Conservation (phyloP, 1,284 basidiomycete genomes). For the Pascua sp. region DNA sequence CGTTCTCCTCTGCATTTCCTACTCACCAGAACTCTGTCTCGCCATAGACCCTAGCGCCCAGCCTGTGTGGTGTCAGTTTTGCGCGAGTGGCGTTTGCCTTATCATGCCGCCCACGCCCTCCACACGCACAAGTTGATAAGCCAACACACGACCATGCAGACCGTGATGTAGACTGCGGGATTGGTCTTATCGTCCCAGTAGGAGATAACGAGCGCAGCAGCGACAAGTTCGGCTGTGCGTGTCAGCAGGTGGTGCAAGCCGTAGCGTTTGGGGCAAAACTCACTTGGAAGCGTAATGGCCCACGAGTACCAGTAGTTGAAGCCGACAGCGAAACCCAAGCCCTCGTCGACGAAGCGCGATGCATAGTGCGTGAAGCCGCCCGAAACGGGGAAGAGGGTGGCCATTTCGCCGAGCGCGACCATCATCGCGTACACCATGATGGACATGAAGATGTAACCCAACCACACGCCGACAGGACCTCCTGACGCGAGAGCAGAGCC, state of each 20-base stretch:
- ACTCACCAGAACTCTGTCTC: conserved; percentile 40
- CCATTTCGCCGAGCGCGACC: conserved; percentile 51
- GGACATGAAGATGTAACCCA: conserved; percentile 47
- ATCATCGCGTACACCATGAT: conserved; percentile 47
- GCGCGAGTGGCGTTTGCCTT: too few relatives aligned
- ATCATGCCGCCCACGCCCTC: too few relatives aligned
- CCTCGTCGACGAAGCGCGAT: conserved; percentile 55
- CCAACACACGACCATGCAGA: conserved; percentile 46
- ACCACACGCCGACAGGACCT: conserved; percentile 52
- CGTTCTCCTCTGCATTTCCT: too few relatives aligned
- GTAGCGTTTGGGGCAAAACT: not conserved
- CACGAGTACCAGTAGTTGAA: conserved; percentile 43
- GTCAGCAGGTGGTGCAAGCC: not conserved
- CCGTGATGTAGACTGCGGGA: conserved; percentile 50
- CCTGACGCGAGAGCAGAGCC: conserved; percentile 51
- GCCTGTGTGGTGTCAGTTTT: too few relatives aligned
- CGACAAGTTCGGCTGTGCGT: conserved; percentile 22
- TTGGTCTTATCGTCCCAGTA: conserved; percentile 33
- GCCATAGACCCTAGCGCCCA: conserved; percentile 39
- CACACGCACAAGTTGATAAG: conserved; percentile 44
- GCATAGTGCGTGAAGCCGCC: conserved; percentile 48
- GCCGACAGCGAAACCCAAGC: conserved; percentile 49
- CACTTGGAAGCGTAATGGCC: conserved; percentile 36
- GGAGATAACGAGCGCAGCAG: conserved; percentile 28
- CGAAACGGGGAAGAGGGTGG: conserved; percentile 45